Evolutionary conservation across 2,329 filamentous ascomycete species (phyloP).

Genomic region (Thermomyces lanuginosus): DNA sequence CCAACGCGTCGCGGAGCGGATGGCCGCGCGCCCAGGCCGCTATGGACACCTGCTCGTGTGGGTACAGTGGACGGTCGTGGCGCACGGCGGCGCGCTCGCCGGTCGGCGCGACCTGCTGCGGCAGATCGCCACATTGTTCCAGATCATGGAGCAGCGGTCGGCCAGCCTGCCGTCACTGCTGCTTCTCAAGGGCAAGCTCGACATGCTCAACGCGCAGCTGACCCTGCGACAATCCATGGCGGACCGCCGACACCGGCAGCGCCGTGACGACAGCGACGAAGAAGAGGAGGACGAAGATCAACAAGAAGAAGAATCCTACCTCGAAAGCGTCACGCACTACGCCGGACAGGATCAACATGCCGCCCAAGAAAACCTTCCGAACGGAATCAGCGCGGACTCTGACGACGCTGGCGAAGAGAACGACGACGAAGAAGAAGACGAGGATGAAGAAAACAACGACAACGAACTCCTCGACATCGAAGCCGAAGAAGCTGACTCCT

Average conservation of each 20-base stretch:
- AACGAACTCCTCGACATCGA: conserved; percentile 29
- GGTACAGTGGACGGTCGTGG: conserved; percentile 88
- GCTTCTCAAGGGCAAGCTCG: conserved; percentile 82
- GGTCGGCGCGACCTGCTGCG: conserved; percentile 70
- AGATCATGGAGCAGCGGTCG: conserved; percentile 74
- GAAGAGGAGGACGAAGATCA: conserved; percentile 76
- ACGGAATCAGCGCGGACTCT: conserved; percentile 18
- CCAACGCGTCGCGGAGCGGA: conserved; percentile 66
- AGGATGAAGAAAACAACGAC: conserved; percentile 22
- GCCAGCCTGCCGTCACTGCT: conserved; percentile 68
- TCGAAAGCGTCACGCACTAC: conserved; percentile 7
- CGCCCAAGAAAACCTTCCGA: conserved; percentile 20
- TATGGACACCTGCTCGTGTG: conserved; percentile 83
- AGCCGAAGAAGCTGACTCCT: conserved; percentile 27
- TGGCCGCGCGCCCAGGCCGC: conserved; percentile 73
- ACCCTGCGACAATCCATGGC: conserved; percentile 58
- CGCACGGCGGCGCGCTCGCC: conserved; percentile 80
- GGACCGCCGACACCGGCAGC: conserved; percentile 22
- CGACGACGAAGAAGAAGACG: conserved; percentile 22
- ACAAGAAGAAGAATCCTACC: too few species aligned
- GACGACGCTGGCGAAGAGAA: conserved; percentile 34
- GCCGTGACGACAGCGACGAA: conserved; percentile 41
- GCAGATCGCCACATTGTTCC: conserved; percentile 61
- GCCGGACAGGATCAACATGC: conserved; percentile 15
- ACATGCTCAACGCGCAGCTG: conserved; percentile 85